Percentiles rank a stretch among this genome's conserved stretches.
phyloP scores from a whole-genome alignment of 1,284 basidiomycete species.

The Leccinum fuscescens region DNA sequence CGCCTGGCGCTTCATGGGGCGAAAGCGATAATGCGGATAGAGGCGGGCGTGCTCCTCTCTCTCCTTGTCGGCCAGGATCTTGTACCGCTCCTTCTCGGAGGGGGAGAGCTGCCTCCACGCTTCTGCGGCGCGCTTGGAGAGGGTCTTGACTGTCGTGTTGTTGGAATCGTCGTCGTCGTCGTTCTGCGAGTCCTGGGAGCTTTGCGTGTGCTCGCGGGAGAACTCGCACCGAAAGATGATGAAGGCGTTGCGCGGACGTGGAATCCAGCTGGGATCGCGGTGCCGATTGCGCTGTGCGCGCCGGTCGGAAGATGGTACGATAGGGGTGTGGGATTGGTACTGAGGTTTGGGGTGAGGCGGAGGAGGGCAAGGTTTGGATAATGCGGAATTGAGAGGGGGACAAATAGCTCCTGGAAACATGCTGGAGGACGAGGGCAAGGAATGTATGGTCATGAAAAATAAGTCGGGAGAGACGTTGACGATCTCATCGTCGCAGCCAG shows the following conservation, averaged over 20 bases:
- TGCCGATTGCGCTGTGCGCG: slow-evolving; percentile 34
- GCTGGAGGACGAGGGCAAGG: slow-evolving; percentile 5
- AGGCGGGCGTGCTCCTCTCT: slow-evolving; percentile 50
- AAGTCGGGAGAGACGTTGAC: slow-evolving; percentile 23
- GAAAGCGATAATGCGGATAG: slow-evolving; percentile 61
- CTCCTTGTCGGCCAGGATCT: slow-evolving; percentile 48
- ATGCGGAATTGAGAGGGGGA: slow-evolving; percentile 13
- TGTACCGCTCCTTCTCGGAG: slow-evolving; percentile 49
- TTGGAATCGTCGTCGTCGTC: slow-evolving; percentile 24
- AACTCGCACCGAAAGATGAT: slow-evolving; percentile 86
- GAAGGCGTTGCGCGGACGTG: slow-evolving; percentile 85
- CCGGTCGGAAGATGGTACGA: slow-evolving; percentile 32
- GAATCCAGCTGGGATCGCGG: slow-evolving; percentile 63
- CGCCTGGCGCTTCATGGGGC: slow-evolving; percentile 45
- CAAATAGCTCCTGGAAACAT: slow-evolving; percentile 13
- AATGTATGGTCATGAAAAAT: slow-evolving; percentile 10
- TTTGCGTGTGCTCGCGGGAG: slow-evolving; percentile 38
- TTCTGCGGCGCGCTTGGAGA: slow-evolving; percentile 62
- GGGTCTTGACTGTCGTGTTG: slow-evolving; percentile 38
- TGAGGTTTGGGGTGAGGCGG: neutral
- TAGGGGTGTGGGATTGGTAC: neutral
- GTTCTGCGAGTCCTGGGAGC: slow-evolving; percentile 18
- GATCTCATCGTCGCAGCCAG: slow-evolving; percentile 30
- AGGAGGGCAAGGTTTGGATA: neutral
- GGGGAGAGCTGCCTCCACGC: slow-evolving; percentile 54